A percentile compares a stretch with the other conserved stretches of the same genome.
phyloP scores from a whole-genome alignment of 768 basidiomycete genomes.

The Goffeauzyma gilvescens region DNA sequence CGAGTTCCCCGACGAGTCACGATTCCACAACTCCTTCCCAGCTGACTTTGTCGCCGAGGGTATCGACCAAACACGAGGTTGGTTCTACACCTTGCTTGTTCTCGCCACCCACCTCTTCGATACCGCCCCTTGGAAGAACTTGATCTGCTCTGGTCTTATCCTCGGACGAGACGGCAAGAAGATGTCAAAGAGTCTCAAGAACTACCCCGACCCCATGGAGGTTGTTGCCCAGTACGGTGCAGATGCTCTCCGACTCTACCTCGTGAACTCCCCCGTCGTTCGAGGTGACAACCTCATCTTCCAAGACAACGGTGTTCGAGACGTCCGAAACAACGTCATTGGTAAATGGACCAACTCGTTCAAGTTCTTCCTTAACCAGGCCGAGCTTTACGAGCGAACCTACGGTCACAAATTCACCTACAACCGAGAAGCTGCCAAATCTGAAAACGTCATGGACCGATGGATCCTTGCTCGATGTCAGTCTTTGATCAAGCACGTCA shows the following conservation, averaged over 20 bases:
- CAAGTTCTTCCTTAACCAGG: conserved; percentile 97
- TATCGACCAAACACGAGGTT: conserved; percentile 95
- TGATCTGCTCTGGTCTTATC: conserved; percentile 88
- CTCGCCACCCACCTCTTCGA: conserved; percentile 89
- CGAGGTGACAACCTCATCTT: conserved; percentile 94
- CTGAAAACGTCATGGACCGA: conserved; percentile 89
- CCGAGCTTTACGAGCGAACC: conserved; percentile 63
- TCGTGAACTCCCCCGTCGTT: conserved; percentile 96
- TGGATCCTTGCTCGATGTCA: conserved; percentile 99
- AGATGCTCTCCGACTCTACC: conserved; percentile 90
- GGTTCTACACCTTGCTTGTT: conserved; percentile 97
- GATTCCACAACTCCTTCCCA: conserved; percentile 68
- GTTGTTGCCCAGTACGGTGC: conserved; percentile 83
- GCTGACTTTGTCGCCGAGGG: conserved; percentile 96
- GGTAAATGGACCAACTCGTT: conserved; percentile 96
- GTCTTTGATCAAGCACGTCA: conserved; percentile 76
- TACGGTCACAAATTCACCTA: conserved; percentile 62
- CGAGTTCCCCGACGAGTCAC: conserved; percentile 58
- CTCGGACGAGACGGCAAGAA: conserved; percentile 95
- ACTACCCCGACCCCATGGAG: conserved; percentile 87
- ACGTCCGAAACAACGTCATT: conserved; percentile 87
- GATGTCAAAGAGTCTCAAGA: conserved; percentile 94
- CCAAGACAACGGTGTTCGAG: conserved; percentile 92
- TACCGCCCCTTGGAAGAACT: conserved; percentile 89
- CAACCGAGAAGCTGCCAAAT: conserved; percentile 62